Evolutionary conservation across 192 early-diverging fungal genomes (phyloP).

Genomic region (Anaeromyces robustus): DNA sequence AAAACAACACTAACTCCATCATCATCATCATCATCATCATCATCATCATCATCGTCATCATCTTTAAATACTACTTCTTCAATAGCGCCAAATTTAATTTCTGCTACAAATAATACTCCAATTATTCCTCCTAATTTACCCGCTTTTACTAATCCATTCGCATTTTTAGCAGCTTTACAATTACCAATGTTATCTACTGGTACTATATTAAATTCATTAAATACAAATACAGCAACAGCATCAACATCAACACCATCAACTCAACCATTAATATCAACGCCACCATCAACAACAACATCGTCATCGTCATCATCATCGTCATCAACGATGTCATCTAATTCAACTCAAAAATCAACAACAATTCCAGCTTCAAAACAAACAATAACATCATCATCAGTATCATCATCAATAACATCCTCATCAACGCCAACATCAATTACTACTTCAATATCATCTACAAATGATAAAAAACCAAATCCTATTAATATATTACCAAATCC

Average conservation of each 20-base stretch:
- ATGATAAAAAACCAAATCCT: not conserved
- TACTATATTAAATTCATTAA: not conserved
- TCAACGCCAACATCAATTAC: not conserved
- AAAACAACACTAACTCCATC: no score
- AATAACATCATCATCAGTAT: not conserved
- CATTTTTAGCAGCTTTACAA: not conserved
- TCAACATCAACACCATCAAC: not conserved
- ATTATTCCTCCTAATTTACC: not conserved
- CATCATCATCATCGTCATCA: no score
- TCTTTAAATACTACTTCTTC: not conserved
- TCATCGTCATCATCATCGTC: no score
- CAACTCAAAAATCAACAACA: not conserved
- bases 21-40: no score
- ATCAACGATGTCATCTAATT: not conserved
- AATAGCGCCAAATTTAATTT: not conserved
- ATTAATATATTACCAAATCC: not conserved
- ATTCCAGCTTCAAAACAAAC: not conserved
- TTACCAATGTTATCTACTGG: not conserved
- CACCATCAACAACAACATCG: not conserved
- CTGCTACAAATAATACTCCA: not conserved
- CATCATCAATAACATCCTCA: not conserved
- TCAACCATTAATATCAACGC: no score
- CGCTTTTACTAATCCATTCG: not conserved
- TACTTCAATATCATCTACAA: not conserved
- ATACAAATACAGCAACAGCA: not conserved